Evolutionary conservation across 148 eudicot species (phyloP).

Genomic region (Fagopyrum esculentum): DNA sequence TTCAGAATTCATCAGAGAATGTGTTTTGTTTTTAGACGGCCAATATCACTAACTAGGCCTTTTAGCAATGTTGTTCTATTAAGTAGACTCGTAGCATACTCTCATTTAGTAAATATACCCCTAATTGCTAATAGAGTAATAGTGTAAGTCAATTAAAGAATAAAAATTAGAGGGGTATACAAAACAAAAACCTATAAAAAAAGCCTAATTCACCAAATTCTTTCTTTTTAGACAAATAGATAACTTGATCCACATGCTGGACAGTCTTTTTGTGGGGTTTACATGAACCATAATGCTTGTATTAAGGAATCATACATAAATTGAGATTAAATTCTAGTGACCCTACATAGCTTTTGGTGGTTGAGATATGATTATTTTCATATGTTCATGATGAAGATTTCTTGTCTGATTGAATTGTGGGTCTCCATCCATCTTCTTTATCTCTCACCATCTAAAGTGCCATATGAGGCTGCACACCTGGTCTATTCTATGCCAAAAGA

Average conservation of each 20-base stretch:
- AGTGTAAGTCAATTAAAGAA: too few species aligned
- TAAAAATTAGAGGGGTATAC: too few species aligned
- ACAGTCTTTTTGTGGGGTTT: neutral
- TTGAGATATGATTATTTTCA: neutral
- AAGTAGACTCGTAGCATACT: too few species aligned
- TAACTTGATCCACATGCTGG: too few species aligned
- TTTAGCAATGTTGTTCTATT: too few species aligned
- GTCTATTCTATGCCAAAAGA: conserved; percentile 19
- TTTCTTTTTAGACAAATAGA: too few species aligned
- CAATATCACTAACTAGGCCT: too few species aligned
- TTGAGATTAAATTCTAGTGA: neutral
- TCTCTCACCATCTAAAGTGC: conserved; percentile 18
- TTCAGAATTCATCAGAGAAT: conserved; percentile 6
- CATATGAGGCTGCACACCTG: conserved; percentile 24
- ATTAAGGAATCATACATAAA: neutral
- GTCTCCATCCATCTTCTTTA: conserved; percentile 27
- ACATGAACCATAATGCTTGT: neutral
- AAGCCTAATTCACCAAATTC: too few species aligned
- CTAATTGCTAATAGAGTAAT: too few species aligned
- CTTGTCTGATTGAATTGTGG: conserved; percentile 17
- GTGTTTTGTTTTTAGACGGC: neutral
- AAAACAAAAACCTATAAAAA: too few species aligned
- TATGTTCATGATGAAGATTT: neutral
- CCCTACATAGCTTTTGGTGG: neutral
- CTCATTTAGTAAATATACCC: too few species aligned